A percentile compares a stretch with the other conserved stretches of the same genome.
Conservation (phyloP, 2,329 filamentous ascomycete genomes). For the Colletotrichum sp. region DNA sequence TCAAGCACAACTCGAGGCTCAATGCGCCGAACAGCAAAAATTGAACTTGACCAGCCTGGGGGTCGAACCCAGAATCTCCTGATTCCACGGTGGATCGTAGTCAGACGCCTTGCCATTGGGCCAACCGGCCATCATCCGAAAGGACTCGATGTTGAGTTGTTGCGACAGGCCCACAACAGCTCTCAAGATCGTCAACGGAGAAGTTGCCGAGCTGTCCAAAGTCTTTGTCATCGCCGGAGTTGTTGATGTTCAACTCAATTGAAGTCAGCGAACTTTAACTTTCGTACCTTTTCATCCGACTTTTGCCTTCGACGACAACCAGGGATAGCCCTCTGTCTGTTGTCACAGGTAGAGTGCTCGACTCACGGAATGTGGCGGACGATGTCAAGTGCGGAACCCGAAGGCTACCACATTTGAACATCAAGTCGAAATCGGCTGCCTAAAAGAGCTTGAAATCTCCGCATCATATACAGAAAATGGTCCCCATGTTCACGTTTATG, state of each 20-base stretch:
- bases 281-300: background rate
- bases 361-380: background rate
- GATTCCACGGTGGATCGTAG: constrained; percentile 34
- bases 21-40: background rate
- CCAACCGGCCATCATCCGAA: constrained; percentile 26
- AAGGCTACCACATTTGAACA: too few relatives aligned
- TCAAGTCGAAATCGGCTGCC: background rate
- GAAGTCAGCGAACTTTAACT: background rate
- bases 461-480: background rate
- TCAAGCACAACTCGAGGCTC: background rate
- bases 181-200: background rate
- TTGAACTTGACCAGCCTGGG: constrained; percentile 15
- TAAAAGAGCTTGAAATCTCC: background rate
- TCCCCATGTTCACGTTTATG: background rate
- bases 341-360: background rate
- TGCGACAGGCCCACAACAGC: background rate
- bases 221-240: background rate
- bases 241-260: background rate
- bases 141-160: background rate
- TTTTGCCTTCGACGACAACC: background rate
- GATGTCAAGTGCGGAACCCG: background rate
- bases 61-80: constrained; percentile 23
- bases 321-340: background rate
- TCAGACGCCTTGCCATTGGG: constrained; percentile 49
- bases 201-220: background rate